Base-by-base conservation (phyloP, 1,139 yeast genomes). In the Pichia sp. region DNA sequence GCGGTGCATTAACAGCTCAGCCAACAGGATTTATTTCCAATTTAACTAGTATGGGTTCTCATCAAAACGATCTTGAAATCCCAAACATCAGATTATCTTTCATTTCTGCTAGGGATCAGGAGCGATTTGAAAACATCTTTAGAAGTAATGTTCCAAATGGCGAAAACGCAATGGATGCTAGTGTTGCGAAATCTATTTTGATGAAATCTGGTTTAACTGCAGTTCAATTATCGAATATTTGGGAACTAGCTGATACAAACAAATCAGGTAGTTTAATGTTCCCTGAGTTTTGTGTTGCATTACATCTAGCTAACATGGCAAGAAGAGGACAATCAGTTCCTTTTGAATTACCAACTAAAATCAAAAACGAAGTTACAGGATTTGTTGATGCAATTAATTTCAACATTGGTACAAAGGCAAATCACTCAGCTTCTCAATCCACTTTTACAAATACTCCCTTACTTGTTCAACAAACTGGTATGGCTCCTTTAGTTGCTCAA, bases 211-310 rank as follows among this genome's bases (percentile, higher is more conserved):
- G 86, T 4, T 69, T 91, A 44, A 67, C 76, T 30, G 86, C 96
- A 1, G 74, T 77, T 28, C 74, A 82, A 24, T 69, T 91, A 54
- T 94, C 95, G 2, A 85, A 82, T 51, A 81, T 91, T 45, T 91
- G 98, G 98, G 77, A 84, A 25, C 67, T 91, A 49, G 74, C 95
- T 20, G 98, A 91, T 58, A 82, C 95, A 2, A 84, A 81, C 53
- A 82, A 79, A 54, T 79, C 94, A 4, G 97, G 97, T 1, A 72
- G 79, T 36, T 71, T 91, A 45, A 64, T 91, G 49, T 91, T 89
- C 56, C 98, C 98, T 0, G 97, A 91, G 60, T 91, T 91, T 67
- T 95, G 95, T 11, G 69, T 89, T 53, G 94, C 96, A 15, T 78
- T 91, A 70, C 94, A 86, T 60, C 70, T 91, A 51, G 88, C 96